Evolutionary conservation across 2,329 filamentous ascomycete species (phyloP), one percentile per base, ranked within the genome.

Genomic region (Penicillium sp.): DNA sequence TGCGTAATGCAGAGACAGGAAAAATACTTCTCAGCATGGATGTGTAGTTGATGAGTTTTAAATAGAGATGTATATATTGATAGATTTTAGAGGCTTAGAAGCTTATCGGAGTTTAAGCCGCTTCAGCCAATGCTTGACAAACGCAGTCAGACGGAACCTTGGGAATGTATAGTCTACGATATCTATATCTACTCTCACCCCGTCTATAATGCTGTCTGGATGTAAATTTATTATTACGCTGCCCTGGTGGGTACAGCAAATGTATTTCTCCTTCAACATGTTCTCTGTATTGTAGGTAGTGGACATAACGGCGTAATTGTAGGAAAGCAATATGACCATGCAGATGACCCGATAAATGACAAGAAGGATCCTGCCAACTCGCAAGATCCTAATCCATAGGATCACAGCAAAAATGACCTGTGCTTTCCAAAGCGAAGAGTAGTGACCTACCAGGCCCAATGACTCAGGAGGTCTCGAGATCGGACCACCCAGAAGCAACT

Each of bases 241-340:
- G 56, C 56, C 50, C 42, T 35, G 31, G 28, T 38, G 50, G 55
- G 56, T 53, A 26, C 50, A 63, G 53, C 60, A 44, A 61, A 55
- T 63, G 59, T 65, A 64, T 63, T 58, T 63, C 52, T 58, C 55
- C 31, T 57, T 58, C 49, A 41, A 48, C 53, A 57, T 61, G 62
- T 48, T 61, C 59, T 50, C 49, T 63, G 54, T 63, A 59, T 45
- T 61, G 48, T 59, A 53, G 46, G 55, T 55, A 43, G 53, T 61
- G 61, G 63, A 54, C 62, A 62, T 64, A 56, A 65, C 60, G 60
- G 62, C 62, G 60, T 65, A 58, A 64, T 55, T 44, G 48, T 61
- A 51, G 49, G 49, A 52, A 53, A 37, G 41, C 50, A 49, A 41
- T n/a, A 54, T 41, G 49, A 43, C 28, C 14, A 48, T 53, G 16